Evolutionary conservation across 495 filamentous ascomycete genomes (phyloP).

Genomic region (Hypomontagnella monticulosa): DNA sequence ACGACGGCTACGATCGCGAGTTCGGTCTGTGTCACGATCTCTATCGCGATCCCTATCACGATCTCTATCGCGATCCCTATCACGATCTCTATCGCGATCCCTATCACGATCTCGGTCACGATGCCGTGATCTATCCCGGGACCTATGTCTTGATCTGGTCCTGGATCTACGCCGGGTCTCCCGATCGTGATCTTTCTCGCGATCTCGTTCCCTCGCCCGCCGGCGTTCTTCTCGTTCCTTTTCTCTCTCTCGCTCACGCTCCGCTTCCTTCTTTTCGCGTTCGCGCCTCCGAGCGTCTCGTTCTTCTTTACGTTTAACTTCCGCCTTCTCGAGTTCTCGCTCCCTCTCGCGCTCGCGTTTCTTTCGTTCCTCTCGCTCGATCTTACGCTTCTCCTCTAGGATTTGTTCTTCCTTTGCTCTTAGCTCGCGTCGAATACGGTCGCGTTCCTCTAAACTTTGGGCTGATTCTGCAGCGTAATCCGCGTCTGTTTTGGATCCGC

Average conservation of each 20-base stretch:
- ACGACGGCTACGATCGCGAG: slow-evolving; percentile 43
- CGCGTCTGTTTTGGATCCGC: slow-evolving; percentile 82
- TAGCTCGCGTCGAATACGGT: slow-evolving; percentile 70
- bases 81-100: slow-evolving; percentile 45
- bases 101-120: slow-evolving; percentile 46
- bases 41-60: slow-evolving; percentile 39
- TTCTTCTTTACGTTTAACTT: slow-evolving; percentile 66
- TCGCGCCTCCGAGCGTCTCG: slow-evolving; percentile 66
- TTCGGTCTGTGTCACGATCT: slow-evolving; percentile 47
- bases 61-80: slow-evolving; percentile 41
- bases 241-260: slow-evolving; percentile 65
- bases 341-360: slow-evolving; percentile 66
- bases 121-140: slow-evolving; percentile 42
- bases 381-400: slow-evolving; percentile 72
- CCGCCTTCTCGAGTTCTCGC: slow-evolving; percentile 66
- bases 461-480: slow-evolving; percentile 80
- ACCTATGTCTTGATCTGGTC: slow-evolving; percentile 45
- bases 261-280: slow-evolving; percentile 63
- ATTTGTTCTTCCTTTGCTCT: slow-evolving; percentile 68
- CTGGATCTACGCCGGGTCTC: slow-evolving; percentile 42
- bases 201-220: slow-evolving; percentile 48
- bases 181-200: slow-evolving; percentile 47
- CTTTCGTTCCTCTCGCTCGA: slow-evolving; percentile 70
- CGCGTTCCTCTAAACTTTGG: slow-evolving; percentile 70
- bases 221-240: slow-evolving; percentile 65